phyloP scores from a whole-genome alignment of 371 early-diverging fungal genomes.

The Encephalitozoon romaleae region DNA sequence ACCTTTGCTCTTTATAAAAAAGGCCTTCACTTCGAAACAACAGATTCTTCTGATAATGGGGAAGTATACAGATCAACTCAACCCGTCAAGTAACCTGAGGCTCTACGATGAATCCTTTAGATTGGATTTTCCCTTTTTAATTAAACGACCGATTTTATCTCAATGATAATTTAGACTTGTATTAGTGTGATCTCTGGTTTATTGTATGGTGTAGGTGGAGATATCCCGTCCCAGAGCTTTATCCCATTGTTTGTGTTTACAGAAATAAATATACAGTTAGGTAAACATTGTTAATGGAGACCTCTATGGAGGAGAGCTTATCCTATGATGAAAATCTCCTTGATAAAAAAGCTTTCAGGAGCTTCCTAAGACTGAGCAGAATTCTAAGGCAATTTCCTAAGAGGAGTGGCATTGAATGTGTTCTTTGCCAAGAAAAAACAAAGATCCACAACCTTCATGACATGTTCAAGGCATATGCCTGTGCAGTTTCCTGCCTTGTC shows the following conservation, averaged over 20 bases:
- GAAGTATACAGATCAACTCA: too few species aligned
- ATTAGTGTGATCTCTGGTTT: too few species aligned
- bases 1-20: neutral
- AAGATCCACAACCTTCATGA: conserved; percentile 23
- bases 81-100: too few species aligned
- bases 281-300: neutral
- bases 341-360: neutral
- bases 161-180: too few species aligned
- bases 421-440: neutral
- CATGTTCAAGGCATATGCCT: conserved; percentile 15
- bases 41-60: too few species aligned
- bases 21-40: neutral
- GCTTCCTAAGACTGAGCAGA: neutral
- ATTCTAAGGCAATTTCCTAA: neutral
- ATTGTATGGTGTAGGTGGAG: too few species aligned
- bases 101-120: too few species aligned
- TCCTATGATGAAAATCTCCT: neutral
- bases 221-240: too few species aligned
- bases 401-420: conserved; percentile 7
- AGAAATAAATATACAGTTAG: neutral
- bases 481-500: neutral
- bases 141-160: too few species aligned
- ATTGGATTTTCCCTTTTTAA: too few species aligned
- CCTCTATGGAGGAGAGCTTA: neutral
- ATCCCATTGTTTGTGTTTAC: neutral